Base-by-base conservation (phyloP, 2,329 filamentous ascomycete species). In the Exophiala dermatitidis region DNA sequence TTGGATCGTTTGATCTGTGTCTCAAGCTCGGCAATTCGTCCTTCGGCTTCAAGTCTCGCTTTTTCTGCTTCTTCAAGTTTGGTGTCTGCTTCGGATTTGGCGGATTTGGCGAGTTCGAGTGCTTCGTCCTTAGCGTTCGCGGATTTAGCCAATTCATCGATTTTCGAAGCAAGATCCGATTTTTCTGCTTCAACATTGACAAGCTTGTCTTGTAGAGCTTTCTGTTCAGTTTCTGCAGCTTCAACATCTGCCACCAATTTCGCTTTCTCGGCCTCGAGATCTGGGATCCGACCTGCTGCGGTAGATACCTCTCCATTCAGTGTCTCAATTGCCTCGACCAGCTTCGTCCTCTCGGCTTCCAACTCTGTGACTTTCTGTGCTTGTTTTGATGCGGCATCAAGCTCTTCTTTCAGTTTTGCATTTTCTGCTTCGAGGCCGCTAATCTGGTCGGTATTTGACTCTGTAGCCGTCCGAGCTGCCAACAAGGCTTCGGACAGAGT, bases 191-290 rank as follows among this genome's bases (percentile, higher is more conserved):
- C 56, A 3, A 52, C 28, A 3, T 8, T 31, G 12, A 30, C 46
- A 37, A 56, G 7, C 31, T 53, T 55, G 2, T 53, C 46, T 10
- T 53, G 42, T 3, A 51, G 36, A 5, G 3, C 37, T 9, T 28
- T 43, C 44, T 46, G 45, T 6, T 46, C 44, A 3, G 28, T 9
- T 8, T 50, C 46, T 7, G 38, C 46, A 40, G 40, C 40, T 29
- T 51, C 44, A 38, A 59, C 41, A 10, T 52, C 49, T 33, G 40
- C 45, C 8, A 43, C 33, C 19, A 60, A 36, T 32, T 46, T 52
- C 2, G 48, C 34, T 38, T 52, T 58, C 29, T 58, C 57, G 3
- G 42, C 50, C 34, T 59, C 47, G 26, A 57, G 46, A 12, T 19
- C 30, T 26, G 46, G 29, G 19, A 52, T 44, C 19, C 50, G 31